Evolutionary conservation across 2,329 filamentous ascomycete genomes (phyloP).

Genomic region (Macrophomina pseudophaseolina): DNA sequence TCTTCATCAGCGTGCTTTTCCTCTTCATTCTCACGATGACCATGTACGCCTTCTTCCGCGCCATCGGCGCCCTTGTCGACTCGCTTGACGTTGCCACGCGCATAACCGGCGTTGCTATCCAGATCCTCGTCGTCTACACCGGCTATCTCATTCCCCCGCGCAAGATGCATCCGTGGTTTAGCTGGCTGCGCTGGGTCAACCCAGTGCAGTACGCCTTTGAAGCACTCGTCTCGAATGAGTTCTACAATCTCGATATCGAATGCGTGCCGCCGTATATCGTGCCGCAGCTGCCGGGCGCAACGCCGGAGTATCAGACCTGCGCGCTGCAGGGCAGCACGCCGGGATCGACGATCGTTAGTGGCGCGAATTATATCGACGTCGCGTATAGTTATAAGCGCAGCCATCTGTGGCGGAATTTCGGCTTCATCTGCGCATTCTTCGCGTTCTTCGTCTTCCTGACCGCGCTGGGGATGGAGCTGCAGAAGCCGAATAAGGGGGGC

Average conservation of each 20-base stretch:
- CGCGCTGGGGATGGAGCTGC: slow-evolving; percentile 50
- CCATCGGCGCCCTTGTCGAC: slow-evolving; percentile 42
- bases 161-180: slow-evolving; percentile 50
- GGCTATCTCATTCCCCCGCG: slow-evolving; percentile 46
- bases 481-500: slow-evolving; percentile 65
- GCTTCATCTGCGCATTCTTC: slow-evolving; percentile 58
- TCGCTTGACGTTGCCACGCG: slow-evolving; percentile 45
- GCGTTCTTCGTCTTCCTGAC: slow-evolving; percentile 55
- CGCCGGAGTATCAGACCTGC: slow-evolving; percentile 62
- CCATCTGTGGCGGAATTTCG: slow-evolving; percentile 67
- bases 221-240: slow-evolving; percentile 72
- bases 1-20: slow-evolving; percentile 67
- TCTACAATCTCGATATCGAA: slow-evolving; percentile 61
- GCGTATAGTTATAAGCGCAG: slow-evolving; percentile 61
- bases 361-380: slow-evolving; percentile 60
- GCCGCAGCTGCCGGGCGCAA: slow-evolving; percentile 52
- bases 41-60: slow-evolving; percentile 50
- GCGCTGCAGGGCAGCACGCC: slow-evolving; percentile 62
- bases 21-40: slow-evolving; percentile 61
- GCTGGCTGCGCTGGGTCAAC: slow-evolving; percentile 50
- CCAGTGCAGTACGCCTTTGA: slow-evolving; percentile 74
- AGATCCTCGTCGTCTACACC: slow-evolving; percentile 47
- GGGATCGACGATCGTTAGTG: slow-evolving; percentile 58
- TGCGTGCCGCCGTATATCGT: slow-evolving; percentile 63
- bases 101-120: slow-evolving; percentile 48